A percentile compares a stretch with the other conserved stretches of the same genome.
Evolutionary conservation across 164 flowering plant species (phyloP).

Genomic region (Stephania yunnanensis): DNA sequence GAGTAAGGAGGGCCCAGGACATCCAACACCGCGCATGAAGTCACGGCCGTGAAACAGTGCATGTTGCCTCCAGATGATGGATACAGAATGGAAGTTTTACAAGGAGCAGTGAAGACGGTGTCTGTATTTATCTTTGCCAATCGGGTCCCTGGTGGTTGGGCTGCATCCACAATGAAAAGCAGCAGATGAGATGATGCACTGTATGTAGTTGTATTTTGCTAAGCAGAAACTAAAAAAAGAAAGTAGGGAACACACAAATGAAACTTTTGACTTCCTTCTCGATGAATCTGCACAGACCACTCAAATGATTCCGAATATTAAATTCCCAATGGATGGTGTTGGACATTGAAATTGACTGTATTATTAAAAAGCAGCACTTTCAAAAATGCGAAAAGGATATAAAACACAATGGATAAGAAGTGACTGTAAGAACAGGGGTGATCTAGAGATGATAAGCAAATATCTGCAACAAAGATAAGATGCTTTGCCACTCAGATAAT

Average conservation of each 20-base stretch:
- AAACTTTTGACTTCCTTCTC: background rate
- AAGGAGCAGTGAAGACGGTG: constrained; percentile 40
- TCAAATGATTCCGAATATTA: background rate
- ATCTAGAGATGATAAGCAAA: no score
- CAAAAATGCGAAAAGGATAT: no score
- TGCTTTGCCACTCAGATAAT: background rate
- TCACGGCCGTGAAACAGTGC: constrained; percentile 70
- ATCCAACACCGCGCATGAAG: constrained; percentile 85
- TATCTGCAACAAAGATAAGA: no score
- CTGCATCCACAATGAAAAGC: constrained; percentile 14
- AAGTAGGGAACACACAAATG: background rate
- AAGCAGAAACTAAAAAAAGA: background rate
- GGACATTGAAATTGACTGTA: background rate
- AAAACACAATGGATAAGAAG: no score
- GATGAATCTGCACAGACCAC: background rate
- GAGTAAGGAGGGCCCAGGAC: constrained; percentile 74
- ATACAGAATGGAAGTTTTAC: constrained; percentile 45
- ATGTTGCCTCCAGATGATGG: constrained; percentile 88
- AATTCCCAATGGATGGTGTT: background rate
- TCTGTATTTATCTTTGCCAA: constrained; percentile 37
- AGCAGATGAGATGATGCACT: background rate
- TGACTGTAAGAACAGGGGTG: no score
- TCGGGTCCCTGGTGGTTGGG: constrained; percentile 17
- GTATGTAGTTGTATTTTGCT: background rate
- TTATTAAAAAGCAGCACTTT: background rate